Evolutionary conservation across 2,329 filamentous ascomycete species (phyloP), one percentile per base, ranked within the genome.

Genomic region (Xylariaceae sp.): DNA sequence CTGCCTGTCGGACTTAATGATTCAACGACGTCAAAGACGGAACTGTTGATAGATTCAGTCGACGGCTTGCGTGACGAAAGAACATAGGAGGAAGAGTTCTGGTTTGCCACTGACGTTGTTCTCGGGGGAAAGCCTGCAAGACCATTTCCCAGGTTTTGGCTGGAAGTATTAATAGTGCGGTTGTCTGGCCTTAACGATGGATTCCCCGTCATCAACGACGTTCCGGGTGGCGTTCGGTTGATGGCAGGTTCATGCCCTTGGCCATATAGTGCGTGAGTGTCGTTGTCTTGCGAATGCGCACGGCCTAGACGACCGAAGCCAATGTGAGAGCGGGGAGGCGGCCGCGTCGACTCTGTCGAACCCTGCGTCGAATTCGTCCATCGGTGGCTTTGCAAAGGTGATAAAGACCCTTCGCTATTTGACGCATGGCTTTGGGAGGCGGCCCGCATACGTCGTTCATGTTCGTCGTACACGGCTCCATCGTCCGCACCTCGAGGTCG

Each of bases 1-100:
- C 62, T 62, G 31, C 55, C 70, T 29, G 58, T 53, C 8, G 61
- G 49, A 26, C 62, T 68, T 40, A 69, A 64, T 23, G 66, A 66
- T 16, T 69, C 70, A 23, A 73, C 62, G 9, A 69, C 52, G 24
- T 74, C 72, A 36, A 74, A 72, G 23, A 74, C 65, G 2, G 72
- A 75, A 52, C 73, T 74, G 45, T 73, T 73, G 19, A 71, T 65
- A 4, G 73, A 75, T 40, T 75, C 74, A 29, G 69, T 71, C 23
- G 73, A 75, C 9, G 66, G 69, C 23, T 67, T 70, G 14, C 68
- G 67, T 12, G 57, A 65, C 9, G 65, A 61, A 19, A 67, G 69
- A 37, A 57, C 36, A 46, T 61, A 51, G 11, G 58, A 53, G 39
- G 61, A 57, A 33, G 51, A 50, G 17, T 40, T 56, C 36, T 63